Evolutionary conservation across 2,329 filamentous ascomycete species (phyloP).

Genomic region (Emmonsiellopsis sp.): DNA sequence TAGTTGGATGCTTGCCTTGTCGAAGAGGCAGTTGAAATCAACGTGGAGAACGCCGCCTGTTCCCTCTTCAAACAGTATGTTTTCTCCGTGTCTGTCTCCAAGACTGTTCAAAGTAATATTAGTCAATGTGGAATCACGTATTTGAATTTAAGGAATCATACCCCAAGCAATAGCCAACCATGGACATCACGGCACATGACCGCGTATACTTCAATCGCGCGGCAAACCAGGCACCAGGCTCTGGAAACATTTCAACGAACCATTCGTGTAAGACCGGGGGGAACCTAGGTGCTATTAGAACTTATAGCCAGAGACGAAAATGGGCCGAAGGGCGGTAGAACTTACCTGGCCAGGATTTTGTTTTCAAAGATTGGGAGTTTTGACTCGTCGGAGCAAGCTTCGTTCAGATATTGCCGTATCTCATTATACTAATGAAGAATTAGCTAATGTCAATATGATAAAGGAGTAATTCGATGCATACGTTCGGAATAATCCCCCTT

Average conservation of each 20-base stretch:
- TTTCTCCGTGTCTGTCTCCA: constrained; percentile 93
- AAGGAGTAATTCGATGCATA: constrained; percentile 18
- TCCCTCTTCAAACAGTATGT: constrained; percentile 87
- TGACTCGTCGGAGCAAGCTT: constrained; percentile 52
- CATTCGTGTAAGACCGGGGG: constrained; percentile 80
- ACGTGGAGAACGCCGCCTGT: constrained; percentile 94
- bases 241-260: constrained; percentile 93
- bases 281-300: constrained; percentile 43
- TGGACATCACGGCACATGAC: constrained; percentile 98
- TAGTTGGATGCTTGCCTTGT: constrained; percentile 48
- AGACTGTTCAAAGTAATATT: constrained; percentile 39
- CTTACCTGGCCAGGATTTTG: constrained; percentile 41
- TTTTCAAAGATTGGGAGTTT: constrained; percentile 66
- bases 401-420: constrained; percentile 51
- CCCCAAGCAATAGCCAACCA: constrained; percentile 89
- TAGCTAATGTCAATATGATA: background rate
- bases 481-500: constrained; percentile 53
- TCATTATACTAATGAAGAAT: constrained; percentile 50
- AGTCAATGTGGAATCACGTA: constrained; percentile 4
- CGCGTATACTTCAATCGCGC: constrained; percentile 83
- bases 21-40: constrained; percentile 98
- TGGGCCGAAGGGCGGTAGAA: background rate
- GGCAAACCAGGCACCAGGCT: constrained; percentile 84
- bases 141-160: constrained; percentile 11
- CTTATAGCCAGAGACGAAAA: background rate